phyloP scores from a whole-genome alignment of 2,329 filamentous ascomycete genomes.

The Trichothecium roseum region DNA sequence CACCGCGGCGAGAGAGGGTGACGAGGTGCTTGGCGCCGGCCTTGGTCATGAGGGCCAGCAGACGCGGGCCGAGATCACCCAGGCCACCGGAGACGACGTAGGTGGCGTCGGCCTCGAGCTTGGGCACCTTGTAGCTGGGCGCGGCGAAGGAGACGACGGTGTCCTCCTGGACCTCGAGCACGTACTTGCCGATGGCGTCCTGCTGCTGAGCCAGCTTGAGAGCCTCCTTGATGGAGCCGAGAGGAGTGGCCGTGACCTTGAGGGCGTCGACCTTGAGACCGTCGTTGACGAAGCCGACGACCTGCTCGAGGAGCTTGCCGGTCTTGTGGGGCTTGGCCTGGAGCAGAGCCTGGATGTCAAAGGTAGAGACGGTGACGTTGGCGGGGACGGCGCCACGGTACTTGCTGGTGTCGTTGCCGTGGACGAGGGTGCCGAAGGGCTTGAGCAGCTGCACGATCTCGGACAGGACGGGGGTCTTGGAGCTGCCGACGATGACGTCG shows the following conservation, averaged over 20 bases:
- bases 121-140: constrained; percentile 3
- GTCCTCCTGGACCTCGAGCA: background rate
- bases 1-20: constrained; percentile 5
- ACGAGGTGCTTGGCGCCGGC: constrained; percentile 7
- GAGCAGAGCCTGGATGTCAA: constrained; percentile 3
- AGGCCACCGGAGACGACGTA: constrained; percentile 8
- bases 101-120: constrained; percentile 4
- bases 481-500: constrained; percentile 4
- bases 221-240: constrained; percentile 4
- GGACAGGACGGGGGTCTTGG: background rate
- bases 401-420: constrained; percentile 1
- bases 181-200: constrained; percentile 1
- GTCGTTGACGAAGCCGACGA: background rate
- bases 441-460: constrained; percentile 1
- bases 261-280: too few relatives aligned
- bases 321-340: constrained; percentile 1
- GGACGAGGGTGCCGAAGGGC: constrained; percentile 3
- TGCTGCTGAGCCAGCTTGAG: constrained; percentile 2
- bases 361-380: constrained; percentile 2
- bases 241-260: background rate
- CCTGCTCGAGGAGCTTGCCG: constrained; percentile 1
- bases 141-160: constrained; percentile 2
- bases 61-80: constrained; percentile 6
- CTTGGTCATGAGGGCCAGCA: constrained; percentile 5
- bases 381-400: background rate